A percentile compares a stretch with the other conserved stretches of the same genome.
phyloP scores from a whole-genome alignment of 352 stramenopile species.

The Detonula confervacea region DNA sequence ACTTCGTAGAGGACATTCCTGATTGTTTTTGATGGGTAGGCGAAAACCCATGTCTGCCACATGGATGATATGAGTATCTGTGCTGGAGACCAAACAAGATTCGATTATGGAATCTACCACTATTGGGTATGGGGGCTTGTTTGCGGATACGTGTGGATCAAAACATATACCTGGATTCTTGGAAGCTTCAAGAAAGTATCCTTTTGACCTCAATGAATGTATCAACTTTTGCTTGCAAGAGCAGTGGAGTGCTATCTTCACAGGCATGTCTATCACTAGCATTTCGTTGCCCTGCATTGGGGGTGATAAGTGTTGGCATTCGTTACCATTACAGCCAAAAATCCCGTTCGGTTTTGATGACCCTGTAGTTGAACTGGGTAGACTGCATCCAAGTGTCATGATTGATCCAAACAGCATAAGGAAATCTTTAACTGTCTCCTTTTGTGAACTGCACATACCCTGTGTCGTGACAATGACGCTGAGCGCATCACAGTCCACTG shows the following conservation, averaged over 20 bases:
- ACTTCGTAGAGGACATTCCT: neutral
- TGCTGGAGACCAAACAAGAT: neutral
- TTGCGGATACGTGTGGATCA: neutral
- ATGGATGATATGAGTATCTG: neutral
- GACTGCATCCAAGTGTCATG: neutral
- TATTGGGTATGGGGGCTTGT: slow-evolving; percentile 5
- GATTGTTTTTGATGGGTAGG: neutral
- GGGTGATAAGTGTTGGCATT: neutral
- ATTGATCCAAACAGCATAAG: neutral
- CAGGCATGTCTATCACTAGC: slow-evolving; percentile 4
- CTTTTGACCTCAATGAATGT: neutral
- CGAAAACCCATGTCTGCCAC: slow-evolving; percentile 2
- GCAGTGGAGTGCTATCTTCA: slow-evolving; percentile 10
- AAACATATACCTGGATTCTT: slow-evolving; percentile 8
- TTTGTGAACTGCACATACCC: neutral
- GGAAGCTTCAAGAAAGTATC: neutral
- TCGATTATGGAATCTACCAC: slow-evolving; percentile 4
- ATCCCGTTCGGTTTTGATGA: slow-evolving; percentile 1
- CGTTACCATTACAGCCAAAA: slow-evolving; percentile 3
- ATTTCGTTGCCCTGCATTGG: slow-evolving; percentile 3
- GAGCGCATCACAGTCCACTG: neutral
- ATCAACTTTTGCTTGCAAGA: slow-evolving; percentile 1
- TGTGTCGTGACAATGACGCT: neutral
- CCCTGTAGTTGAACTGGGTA: neutral
- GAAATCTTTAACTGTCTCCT: neutral